Conservation (phyloP, 768 basidiomycete genomes). For the Suillus alpinus region DNA sequence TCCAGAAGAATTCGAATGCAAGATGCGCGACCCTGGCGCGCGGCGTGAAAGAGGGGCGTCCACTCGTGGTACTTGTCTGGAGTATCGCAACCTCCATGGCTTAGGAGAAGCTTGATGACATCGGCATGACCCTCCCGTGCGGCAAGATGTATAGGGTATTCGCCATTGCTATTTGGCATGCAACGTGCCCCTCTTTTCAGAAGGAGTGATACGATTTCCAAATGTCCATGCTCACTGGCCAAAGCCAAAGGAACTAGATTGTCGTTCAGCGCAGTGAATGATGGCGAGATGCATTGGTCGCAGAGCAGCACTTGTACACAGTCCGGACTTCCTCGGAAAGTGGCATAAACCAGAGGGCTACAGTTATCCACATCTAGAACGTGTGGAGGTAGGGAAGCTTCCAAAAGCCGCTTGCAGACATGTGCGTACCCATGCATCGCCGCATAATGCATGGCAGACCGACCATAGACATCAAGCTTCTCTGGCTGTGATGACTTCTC, state of each 20-base stretch:
- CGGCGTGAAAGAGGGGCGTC: slow-evolving; percentile 96
- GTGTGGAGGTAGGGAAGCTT: slow-evolving; percentile 61
- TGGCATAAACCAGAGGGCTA: slow-evolving; percentile 91
- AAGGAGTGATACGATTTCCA: slow-evolving; percentile 76
- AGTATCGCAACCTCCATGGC: slow-evolving; percentile 75
- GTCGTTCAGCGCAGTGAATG: slow-evolving; percentile 52
- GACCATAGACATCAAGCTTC: slow-evolving; percentile 85
- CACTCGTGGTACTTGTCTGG: slow-evolving; percentile 98
- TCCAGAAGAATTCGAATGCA: slow-evolving; percentile 79
- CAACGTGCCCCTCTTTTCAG: slow-evolving; percentile 75
- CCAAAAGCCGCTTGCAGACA: slow-evolving; percentile 75
- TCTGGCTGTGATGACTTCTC: slow-evolving; percentile 66
- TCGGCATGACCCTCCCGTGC: slow-evolving; percentile 87
- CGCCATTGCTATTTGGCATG: slow-evolving; percentile 89
- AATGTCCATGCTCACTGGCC: slow-evolving; percentile 87
- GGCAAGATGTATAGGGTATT: slow-evolving; percentile 95
- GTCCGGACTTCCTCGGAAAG: slow-evolving; percentile 76
- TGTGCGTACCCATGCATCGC: slow-evolving; percentile 85
- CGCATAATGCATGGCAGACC: slow-evolving; percentile 93
- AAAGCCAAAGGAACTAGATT: slow-evolving; percentile 87
- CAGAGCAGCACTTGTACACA: slow-evolving; percentile 84
- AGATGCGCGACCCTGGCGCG: slow-evolving; percentile 74
- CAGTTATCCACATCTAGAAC: slow-evolving; percentile 90
- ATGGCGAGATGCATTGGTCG: slow-evolving; percentile 62
- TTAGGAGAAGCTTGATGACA: slow-evolving; percentile 76